Evolutionary conservation across 139 green algal genomes (phyloP).

Genomic region (Eudorina sp.): DNA sequence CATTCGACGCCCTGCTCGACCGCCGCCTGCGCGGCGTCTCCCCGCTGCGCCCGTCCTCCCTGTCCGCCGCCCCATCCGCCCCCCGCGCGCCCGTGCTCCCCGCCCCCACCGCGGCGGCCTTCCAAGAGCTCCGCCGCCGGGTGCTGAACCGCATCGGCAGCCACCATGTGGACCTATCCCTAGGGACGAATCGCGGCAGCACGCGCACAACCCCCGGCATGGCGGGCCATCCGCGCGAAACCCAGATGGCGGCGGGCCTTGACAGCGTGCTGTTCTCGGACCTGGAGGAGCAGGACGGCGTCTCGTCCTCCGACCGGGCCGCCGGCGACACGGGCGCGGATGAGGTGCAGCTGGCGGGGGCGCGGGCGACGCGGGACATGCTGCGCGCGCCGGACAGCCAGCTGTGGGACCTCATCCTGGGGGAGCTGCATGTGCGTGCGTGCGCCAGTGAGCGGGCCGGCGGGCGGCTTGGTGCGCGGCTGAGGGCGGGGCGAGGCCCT

Average conservation of each 20-base stretch:
- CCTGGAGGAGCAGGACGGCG: background rate
- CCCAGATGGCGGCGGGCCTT: background rate
- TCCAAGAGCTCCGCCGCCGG: background rate
- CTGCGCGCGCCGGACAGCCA: constrained; percentile 25
- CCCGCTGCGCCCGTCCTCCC: background rate
- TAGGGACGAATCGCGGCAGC: background rate
- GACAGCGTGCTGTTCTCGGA: constrained; percentile 25
- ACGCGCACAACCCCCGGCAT: background rate
- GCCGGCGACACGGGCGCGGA: background rate
- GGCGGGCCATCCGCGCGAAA: background rate
- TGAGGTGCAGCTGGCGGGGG: background rate
- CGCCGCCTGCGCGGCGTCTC: background rate
- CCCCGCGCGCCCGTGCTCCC: background rate
- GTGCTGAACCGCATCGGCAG: constrained; percentile 5
- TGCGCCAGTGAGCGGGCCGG: too few relatives aligned
- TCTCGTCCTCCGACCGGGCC: background rate
- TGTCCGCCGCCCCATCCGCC: background rate
- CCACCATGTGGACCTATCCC: constrained; percentile 24
- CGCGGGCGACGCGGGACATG: background rate
- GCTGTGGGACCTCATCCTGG: constrained; percentile 27
- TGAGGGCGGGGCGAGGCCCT: too few relatives aligned
- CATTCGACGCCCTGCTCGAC: background rate
- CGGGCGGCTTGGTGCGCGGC: too few relatives aligned
- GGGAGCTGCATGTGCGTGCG: constrained; percentile 25
- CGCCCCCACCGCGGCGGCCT: constrained; percentile 3